Conservation (phyloP, 495 filamentous ascomycete species). For the Cladorrhinum samala region DNA sequence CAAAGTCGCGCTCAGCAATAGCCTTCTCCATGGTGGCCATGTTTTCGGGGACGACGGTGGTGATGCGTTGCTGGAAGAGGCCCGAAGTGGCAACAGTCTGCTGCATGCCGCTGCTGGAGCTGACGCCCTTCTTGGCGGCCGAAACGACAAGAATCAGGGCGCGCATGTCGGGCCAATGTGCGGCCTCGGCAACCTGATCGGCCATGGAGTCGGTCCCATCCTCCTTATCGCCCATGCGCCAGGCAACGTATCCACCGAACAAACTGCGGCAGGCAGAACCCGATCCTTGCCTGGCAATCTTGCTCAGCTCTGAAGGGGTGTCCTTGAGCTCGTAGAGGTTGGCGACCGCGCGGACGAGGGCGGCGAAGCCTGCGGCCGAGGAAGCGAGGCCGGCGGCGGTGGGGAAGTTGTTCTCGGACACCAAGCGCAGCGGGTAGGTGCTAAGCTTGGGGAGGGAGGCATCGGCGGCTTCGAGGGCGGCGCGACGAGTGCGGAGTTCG, state of each 20-base stretch:
- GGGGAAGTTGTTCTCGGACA: conserved; percentile 96
- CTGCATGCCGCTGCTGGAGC: conserved; percentile 90
- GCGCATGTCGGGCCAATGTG: conserved; percentile 93
- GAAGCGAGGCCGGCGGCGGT: conserved; percentile 94
- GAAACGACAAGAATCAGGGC: conserved; percentile 85
- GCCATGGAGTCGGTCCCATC: conserved; percentile 83
- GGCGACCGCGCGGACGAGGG: conserved; percentile 86
- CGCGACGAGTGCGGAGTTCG: conserved; percentile 70
- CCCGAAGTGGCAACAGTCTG: conserved; percentile 82
- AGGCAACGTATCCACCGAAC: conserved; percentile 93
- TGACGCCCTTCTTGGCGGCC: conserved; percentile 90
- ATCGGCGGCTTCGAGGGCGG: conserved; percentile 63
- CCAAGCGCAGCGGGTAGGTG: conserved; percentile 66
- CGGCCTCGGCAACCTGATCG: conserved; percentile 74
- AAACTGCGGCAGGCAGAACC: conserved; percentile 88
- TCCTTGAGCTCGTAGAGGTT: conserved; percentile 80
- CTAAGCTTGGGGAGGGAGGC: conserved; percentile 71
- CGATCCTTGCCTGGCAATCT: conserved; percentile 90
- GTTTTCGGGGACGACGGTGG: conserved; percentile 67
- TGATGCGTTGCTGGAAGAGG: conserved; percentile 69
- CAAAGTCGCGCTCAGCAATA: conserved; percentile 71
- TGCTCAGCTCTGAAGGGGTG: conserved; percentile 69
- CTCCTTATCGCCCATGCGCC: conserved; percentile 63
- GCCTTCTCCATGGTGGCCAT: conserved; percentile 87
- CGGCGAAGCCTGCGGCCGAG: conserved; percentile 91